Evolutionary conservation across 2,329 filamentous ascomycete species (phyloP), one percentile per base, ranked within the genome.

Genomic region (Nannizziopsis barbatae): DNA sequence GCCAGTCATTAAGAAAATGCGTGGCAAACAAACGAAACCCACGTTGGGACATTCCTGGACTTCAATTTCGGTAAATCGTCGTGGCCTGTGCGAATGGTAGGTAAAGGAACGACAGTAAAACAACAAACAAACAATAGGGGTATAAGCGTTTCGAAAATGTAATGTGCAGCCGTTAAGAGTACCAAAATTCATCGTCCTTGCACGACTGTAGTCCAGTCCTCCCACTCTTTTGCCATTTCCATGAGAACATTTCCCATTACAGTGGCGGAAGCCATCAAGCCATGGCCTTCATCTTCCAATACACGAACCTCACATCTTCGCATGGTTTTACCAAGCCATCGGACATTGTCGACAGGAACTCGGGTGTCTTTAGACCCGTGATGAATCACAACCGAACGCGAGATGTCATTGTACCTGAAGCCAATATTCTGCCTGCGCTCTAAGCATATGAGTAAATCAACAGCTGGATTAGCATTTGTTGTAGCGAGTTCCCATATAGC

Each of bases 321-420:
- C 89, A 98, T 96, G 37, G 85, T 85, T 66, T 89, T 89, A 50
- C 88, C 89, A 6, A 98, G 75, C 92, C 92, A 98, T 55, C 83
- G 78, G 17, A 95, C 87, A 60, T 98, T 98, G 50, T 95, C 92
- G 11, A 95, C 84, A 0, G 92, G 92, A 1, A 98, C 92, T 18
- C 92, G 79, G 5, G 84, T 88, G 60, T 98, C 92, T 57, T 85
- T 81, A 60, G 80, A 86, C 33, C 92, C 92, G 63, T 98, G 92
- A 60, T 95, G 90, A 55, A 98, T 95, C 18, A 95, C 83, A 0
- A 96, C 85, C 0, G 86, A 79, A 7, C 88, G 79, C 5, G 84
- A 93, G 56, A 98, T 95, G 62, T 98, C 92, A 14, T 95, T 90
- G 62, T 98, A 98, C 43, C 89, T 81, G 69, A 98, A 98, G 0